phyloP scores from a whole-genome alignment of 306 rosid species.

The Fragaria vesca region DNA sequence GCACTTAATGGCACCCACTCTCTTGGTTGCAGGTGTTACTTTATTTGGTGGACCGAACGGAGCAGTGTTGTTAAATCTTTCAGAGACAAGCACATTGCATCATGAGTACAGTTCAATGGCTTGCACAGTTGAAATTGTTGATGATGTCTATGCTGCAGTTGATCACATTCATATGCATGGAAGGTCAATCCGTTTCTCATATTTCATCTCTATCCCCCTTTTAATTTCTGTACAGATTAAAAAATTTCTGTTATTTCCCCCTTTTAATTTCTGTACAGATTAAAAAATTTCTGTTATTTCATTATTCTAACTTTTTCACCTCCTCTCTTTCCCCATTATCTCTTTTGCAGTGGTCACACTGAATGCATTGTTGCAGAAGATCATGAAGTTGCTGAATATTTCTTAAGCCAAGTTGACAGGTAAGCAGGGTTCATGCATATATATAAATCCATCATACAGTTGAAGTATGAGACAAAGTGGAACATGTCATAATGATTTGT shows the following conservation, averaged over 20 bases:
- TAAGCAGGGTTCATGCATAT: constrained; percentile 14
- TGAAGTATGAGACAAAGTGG: neutral
- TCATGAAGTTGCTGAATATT: constrained; percentile 56
- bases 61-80: constrained; percentile 47
- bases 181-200: constrained; percentile 43
- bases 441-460: neutral
- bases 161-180: constrained; percentile 72
- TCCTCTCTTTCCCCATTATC: constrained; percentile 9
- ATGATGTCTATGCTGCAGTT: constrained; percentile 70
- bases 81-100: constrained; percentile 53
- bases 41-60: constrained; percentile 78
- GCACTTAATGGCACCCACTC: neutral
- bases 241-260: constrained; percentile 6
- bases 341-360: constrained; percentile 66
- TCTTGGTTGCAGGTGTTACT: constrained; percentile 55
- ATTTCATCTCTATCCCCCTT: neutral
- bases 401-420: constrained; percentile 76
- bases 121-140: constrained; percentile 83
- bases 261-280: neutral
- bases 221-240: neutral
- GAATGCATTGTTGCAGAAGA: constrained; percentile 83
- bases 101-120: constrained; percentile 74
- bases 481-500: neutral
- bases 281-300: constrained; percentile 2
- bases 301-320: neutral